These are phyloP conservation scores for Colletotrichum musae DNA, from an alignment of 2,329 filamentous ascomycete species.

Conservation along the genomic window DNA sequence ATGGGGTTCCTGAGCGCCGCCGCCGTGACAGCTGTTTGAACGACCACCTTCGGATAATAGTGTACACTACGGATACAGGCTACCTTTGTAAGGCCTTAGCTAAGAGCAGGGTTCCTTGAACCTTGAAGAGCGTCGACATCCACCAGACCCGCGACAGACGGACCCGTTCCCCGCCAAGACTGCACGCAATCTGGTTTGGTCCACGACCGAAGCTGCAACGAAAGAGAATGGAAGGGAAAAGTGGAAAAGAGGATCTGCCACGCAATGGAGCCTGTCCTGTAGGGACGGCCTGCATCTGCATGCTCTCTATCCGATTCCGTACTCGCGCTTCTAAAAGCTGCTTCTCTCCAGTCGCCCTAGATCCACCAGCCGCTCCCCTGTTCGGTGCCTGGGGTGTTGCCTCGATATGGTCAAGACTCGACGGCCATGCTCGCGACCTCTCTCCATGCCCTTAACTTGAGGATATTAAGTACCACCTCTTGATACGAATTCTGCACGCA, in stretches of 20 bases:
- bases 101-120: neutral
- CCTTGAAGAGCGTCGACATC: neutral
- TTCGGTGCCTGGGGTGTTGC: slow-evolving; percentile 30
- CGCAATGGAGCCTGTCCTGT: slow-evolving; percentile 9
- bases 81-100: neutral
- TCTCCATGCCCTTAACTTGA: slow-evolving; percentile 34
- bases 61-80: neutral
- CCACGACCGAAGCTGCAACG: slow-evolving; percentile 16
- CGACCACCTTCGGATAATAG: neutral
- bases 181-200: slow-evolving; percentile 15
- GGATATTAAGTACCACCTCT: slow-evolving; percentile 39
- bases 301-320: too few species aligned
- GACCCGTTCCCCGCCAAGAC: slow-evolving; percentile 7
- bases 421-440: slow-evolving; percentile 24
- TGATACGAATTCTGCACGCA: slow-evolving; percentile 14
- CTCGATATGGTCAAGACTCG: slow-evolving; percentile 36
- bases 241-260: slow-evolving; percentile 31
- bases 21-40: slow-evolving; percentile 26
- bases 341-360: neutral
- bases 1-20: slow-evolving; percentile 19
- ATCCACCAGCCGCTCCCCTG: slow-evolving; percentile 29
- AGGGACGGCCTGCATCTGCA: neutral
- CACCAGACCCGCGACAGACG: neutral
- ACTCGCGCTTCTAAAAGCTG: too few species aligned
- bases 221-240: slow-evolving; percentile 14